Base-by-base conservation (phyloP, 495 filamentous ascomycete genomes). In the Aspergillus wentii region DNA sequence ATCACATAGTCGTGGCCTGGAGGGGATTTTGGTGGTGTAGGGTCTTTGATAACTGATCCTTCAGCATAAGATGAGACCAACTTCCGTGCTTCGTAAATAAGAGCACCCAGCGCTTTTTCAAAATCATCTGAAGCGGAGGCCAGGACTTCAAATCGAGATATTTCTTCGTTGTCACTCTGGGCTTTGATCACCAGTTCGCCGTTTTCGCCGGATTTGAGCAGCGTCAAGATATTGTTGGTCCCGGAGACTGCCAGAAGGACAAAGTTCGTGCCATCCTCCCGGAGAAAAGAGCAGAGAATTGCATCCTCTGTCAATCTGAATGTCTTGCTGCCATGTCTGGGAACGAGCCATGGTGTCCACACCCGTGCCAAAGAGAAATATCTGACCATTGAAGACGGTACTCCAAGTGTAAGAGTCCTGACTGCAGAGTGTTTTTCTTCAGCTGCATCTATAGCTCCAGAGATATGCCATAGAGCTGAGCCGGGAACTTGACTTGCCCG, bases 231-330 rank as follows among this genome's bases (percentile, higher is more conserved):
- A 68, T 92, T 68, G 14, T 82, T 67, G 8, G 89, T 51, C 2
- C 87, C 89, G 43, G 87, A 89, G 16, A 95, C 69, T 1, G 80
- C 90, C 22, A 97, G 60, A 1, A 94, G 51, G n/a, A 91, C 86
- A 5, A 97, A 58, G 65, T 94, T 79, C 18, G 76, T 64, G 0
- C 92, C 92, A 56, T 86, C 76, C 1, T 55, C 60, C 14, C 79
- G 80, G 8, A 95, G 69, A 51, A 95, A 95, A 0, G 89, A 87
- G 30, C 79, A 84, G 33, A 96, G 52, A 2, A 98, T 57, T 4
- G 82, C 86, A 58, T 94, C 86, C 43, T 86, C 82, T 22, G 83
- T 81, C 17, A 88, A 62, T 5, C 52, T 51, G 20, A 94, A 85
- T 4, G 64, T 56, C 7, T 66, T 58, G 36, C 72, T 78, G 10